Percentiles rank a stretch among this genome's conserved stretches.
These are phyloP conservation scores for Fusarium setosum DNA, from an alignment of 2,329 filamentous ascomycete species.

Conservation along the genomic window DNA sequence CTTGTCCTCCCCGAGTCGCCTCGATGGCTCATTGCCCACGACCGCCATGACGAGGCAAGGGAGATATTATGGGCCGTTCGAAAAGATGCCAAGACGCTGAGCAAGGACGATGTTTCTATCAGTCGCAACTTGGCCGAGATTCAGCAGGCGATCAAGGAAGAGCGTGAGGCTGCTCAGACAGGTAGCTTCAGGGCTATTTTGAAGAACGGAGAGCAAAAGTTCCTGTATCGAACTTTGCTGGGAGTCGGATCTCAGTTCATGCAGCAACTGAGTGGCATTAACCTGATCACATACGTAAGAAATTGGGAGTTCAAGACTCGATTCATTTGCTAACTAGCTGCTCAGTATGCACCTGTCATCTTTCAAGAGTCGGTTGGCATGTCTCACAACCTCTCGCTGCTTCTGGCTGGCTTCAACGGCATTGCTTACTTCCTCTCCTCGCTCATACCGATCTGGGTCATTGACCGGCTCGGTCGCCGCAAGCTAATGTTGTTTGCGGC, in stretches of 20 bases:
- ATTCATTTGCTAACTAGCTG: constrained; percentile 10
- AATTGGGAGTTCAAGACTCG: neutral
- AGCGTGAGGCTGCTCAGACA: constrained; percentile 50
- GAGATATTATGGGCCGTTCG: constrained; percentile 48
- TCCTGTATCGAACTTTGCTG: constrained; percentile 52
- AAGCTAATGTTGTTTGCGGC: constrained; percentile 67
- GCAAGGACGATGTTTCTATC: constrained; percentile 42
- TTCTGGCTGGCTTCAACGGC: constrained; percentile 64
- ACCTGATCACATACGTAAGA: constrained; percentile 47
- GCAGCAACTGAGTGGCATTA: constrained; percentile 52
- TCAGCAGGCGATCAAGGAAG: constrained; percentile 52
- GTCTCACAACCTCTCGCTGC: constrained; percentile 57
- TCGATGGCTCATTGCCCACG: constrained; percentile 52
- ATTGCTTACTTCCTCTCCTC: constrained; percentile 48
- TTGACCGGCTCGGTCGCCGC: constrained; percentile 61
- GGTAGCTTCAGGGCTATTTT: constrained; percentile 50
- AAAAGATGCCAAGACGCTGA: constrained; percentile 39
- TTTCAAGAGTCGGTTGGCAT: constrained; percentile 58
- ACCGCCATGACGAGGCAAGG: constrained; percentile 55
- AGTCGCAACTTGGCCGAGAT: constrained; percentile 49
- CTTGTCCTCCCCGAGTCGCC: constrained; percentile 58
- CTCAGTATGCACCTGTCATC: constrained; percentile 53
- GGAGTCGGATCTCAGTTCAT: constrained; percentile 59
- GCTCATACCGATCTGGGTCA: constrained; percentile 49
- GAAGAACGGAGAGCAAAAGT: constrained; percentile 56